Conservation (phyloP, 2,329 filamentous ascomycete species). For the Cladosporium velox region DNA sequence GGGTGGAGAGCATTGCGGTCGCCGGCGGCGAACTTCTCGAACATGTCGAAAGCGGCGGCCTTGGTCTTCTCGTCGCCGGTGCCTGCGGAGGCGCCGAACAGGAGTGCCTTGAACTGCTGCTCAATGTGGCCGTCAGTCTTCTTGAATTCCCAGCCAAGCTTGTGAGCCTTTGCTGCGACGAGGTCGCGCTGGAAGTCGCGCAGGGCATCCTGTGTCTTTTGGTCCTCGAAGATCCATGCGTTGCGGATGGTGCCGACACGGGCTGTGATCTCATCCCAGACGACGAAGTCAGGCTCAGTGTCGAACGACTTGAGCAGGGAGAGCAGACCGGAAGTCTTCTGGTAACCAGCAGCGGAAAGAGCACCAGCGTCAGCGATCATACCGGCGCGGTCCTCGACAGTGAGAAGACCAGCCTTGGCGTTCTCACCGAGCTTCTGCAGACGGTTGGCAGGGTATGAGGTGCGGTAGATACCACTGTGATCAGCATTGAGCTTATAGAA, state of each 20-base stretch:
- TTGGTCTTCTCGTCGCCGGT: conserved; percentile 78
- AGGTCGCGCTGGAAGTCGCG: conserved; percentile 82
- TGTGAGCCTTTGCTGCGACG: conserved; percentile 76
- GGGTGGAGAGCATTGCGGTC: conserved; percentile 83
- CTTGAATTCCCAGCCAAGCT: conserved; percentile 84
- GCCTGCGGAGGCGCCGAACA: conserved; percentile 82
- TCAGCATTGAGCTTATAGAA: conserved; percentile 98
- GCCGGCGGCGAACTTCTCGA: conserved; percentile 77
- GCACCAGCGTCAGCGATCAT: conserved; percentile 89
- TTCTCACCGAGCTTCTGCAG: conserved; percentile 85
- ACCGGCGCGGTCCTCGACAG: conserved; percentile 87
- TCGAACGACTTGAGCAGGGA: conserved; percentile 83
- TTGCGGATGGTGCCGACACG: conserved; percentile 76
- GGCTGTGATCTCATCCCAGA: conserved; percentile 89
- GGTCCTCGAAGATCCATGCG: conserved; percentile 87
- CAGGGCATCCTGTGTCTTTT: conserved; percentile 70
- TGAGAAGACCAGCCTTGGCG: conserved; percentile 76
- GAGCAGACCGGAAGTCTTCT: conserved; percentile 87
- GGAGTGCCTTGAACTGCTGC: conserved; percentile 90
- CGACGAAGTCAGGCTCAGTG: conserved; percentile 81
- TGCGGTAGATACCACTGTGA: conserved; percentile 89
- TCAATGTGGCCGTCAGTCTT: conserved; percentile 83
- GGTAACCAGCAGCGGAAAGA: conserved; percentile 84
- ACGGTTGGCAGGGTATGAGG: conserved; percentile 79
- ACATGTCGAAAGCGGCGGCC: conserved; percentile 84